A percentile compares a stretch with the other conserved stretches of the same genome.
Conservation (phyloP, 106 monocot species). For the Posidonia australis region DNA sequence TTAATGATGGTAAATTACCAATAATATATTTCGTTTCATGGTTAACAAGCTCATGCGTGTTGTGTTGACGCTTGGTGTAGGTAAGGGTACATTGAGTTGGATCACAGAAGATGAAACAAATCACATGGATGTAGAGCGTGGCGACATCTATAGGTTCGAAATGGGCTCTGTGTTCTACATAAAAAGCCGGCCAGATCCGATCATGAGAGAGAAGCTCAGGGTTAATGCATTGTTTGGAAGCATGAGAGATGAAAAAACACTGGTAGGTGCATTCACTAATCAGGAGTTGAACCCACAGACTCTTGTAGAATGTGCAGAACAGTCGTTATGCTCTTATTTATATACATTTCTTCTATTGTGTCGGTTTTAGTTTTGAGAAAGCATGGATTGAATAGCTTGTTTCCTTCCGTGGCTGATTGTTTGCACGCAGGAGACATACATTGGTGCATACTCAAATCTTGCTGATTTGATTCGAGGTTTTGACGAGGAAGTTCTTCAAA, state of each 20-base stretch:
- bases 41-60: no score
- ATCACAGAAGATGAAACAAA: conserved; percentile 19
- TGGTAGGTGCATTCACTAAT: no score
- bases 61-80: conserved; percentile 22
- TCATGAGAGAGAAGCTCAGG: conserved; percentile 44
- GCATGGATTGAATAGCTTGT: no score
- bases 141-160: conserved; percentile 59
- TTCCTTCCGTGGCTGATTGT: no score
- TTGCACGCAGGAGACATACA: conserved; percentile 25
- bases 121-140: conserved; percentile 37
- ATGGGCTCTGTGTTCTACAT: conserved; percentile 58
- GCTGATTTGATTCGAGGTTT: conserved; percentile 59
- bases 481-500: conserved; percentile 50
- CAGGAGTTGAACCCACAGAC: no score
- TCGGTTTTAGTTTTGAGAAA: no score
- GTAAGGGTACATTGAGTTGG: conserved; percentile 51
- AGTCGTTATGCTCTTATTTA: no score
- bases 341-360: no score
- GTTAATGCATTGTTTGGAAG: conserved; percentile 58
- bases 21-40: no score
- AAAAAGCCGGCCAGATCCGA: conserved; percentile 38
- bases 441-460: conserved; percentile 51
- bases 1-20: no score
- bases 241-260: conserved; percentile 5
- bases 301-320: no score